Evolutionary conservation across 495 filamentous ascomycete species (phyloP), one percentile per base, ranked within the genome.

Genomic region (Podospora didyma): DNA sequence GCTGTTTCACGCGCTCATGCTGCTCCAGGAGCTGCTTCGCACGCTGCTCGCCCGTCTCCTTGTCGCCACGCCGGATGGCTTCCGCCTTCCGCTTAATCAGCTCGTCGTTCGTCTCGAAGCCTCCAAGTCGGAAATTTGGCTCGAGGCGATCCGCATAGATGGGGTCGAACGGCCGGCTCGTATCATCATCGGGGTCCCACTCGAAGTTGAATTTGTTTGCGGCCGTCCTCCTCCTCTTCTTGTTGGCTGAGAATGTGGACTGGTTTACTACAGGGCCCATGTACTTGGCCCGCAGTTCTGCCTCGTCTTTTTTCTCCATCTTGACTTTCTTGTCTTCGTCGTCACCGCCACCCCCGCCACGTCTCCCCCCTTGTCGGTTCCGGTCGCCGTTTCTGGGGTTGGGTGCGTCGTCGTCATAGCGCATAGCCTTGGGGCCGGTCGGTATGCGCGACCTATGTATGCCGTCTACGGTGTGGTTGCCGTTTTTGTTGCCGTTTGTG

Each of bases 141-240:
- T 91, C 87, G 2, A 86, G 79, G 42, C 87, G 80, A 23, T 85
- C 76, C 44, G 89, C 80, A 69, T 97, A 97, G 14, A 97, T 74
- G 7, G 93, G 92, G 62, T 96, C 95, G 63, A 92, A 91, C 60
- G 95, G 92, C 51, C 76, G 65, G 58, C 89, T 96, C 14, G 94
- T 99, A 69, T 99, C 94, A 63, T 99, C 94, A 63, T 97, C 92
- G 2, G 83, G 79, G 61, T 96, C 96, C 94, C 94, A 99, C 69
- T 97, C 94, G 62, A 99, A 97, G 66, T 97, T 98, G 79, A 98
- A 98, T 67, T 97, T 97, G 73, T 92, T 89, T 69, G 96, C 93
- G 10, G 90, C 92, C 1, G 92, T 96, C 59, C 95, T 81, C 70
- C 87, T 87, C 48, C 93, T 82, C 77, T 97, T 98, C 80, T 97